Evolutionary conservation across 208 protist species (phyloP), one percentile per base, ranked within the genome.

Genomic region (Leishmania aethiopica): DNA sequence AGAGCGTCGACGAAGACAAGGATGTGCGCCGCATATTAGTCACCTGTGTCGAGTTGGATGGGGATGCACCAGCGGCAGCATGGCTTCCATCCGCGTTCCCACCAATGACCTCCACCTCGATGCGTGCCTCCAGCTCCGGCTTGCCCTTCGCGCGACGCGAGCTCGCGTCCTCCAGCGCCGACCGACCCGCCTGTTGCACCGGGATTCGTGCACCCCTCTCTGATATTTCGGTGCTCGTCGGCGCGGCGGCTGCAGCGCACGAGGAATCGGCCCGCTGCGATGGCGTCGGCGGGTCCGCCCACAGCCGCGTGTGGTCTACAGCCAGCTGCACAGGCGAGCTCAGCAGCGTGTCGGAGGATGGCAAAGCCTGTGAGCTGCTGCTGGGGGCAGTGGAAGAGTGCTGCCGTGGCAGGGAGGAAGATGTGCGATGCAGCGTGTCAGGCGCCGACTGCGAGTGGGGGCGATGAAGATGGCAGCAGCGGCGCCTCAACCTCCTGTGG

Each of bases 301-400:
- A 84, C 35, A 59, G 55, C 7, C 77, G 75, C 40, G 81, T 84
- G 70, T 53, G 57, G 3, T 84, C 77, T 7, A 72, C 71, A 1
- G 60, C 76, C 37, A 40, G 49, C 59, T 45, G 67, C 8, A 78
- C 45, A 15, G 77, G 60, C 13, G 77, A 78, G n/a, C n/a, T 72
- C 49, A 77, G 60, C 0, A 47, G 71, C 3, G 76, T 81, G 35
- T 81, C 76, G 22, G 69, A 62, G 37, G 42, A 19, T 32, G 42
- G 11, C 5, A 25, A 51, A 22, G 69, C 69, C 22, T 73, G 42
- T 19, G 32, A 51, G 2, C 25, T n/a, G 19, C 42, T 42, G 42
- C 42, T 51, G 19, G 42, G 1, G 4, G 7, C 67, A 57, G 74
- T 28, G 11, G 75, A 67, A 66, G 74, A 67, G 74, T 76, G 72